A percentile compares a stretch with the other conserved stretches of the same genome.
phyloP scores from a whole-genome alignment of 2,329 filamentous ascomycete species.

The Epicoccum sorghinum region DNA sequence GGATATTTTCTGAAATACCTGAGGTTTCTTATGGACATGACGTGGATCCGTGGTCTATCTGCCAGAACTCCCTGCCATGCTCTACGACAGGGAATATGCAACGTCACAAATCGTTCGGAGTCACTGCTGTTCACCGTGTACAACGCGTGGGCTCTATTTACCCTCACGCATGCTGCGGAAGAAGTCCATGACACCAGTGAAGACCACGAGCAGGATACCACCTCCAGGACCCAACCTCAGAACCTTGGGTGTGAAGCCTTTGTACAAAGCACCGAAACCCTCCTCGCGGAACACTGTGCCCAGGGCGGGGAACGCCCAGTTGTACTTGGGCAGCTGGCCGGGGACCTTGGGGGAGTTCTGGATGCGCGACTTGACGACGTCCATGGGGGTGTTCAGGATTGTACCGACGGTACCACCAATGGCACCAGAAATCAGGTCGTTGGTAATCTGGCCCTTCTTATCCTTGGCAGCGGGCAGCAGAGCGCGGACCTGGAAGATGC shows the following conservation, averaged over 20 bases:
- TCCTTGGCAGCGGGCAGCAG: constrained; percentile 80
- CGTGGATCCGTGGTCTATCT: no score
- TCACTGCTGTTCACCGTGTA: not conserved
- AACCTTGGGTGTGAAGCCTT: constrained; percentile 97
- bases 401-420: constrained; percentile 91
- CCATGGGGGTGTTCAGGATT: constrained; percentile 91
- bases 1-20: no score
- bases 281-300: constrained; percentile 91
- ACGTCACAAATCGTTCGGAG: not conserved
- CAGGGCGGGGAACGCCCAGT: constrained; percentile 93
- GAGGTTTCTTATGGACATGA: no score
- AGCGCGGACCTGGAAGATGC: constrained; percentile 94
- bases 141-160: constrained; percentile 7
- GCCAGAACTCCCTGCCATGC: no score
- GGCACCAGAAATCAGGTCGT: constrained; percentile 85
- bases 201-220: constrained; percentile 81
- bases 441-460: constrained; percentile 81
- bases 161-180: constrained; percentile 73
- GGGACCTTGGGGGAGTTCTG: constrained; percentile 88
- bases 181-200: constrained; percentile 89
- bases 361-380: constrained; percentile 97
- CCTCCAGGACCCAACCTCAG: constrained; percentile 74
- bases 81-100: no score
- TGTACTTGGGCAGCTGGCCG: constrained; percentile 91
- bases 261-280: constrained; percentile 90